Base-by-base conservation (phyloP, 2,329 filamentous ascomycete species). In the Ascochyta pisi region DNA sequence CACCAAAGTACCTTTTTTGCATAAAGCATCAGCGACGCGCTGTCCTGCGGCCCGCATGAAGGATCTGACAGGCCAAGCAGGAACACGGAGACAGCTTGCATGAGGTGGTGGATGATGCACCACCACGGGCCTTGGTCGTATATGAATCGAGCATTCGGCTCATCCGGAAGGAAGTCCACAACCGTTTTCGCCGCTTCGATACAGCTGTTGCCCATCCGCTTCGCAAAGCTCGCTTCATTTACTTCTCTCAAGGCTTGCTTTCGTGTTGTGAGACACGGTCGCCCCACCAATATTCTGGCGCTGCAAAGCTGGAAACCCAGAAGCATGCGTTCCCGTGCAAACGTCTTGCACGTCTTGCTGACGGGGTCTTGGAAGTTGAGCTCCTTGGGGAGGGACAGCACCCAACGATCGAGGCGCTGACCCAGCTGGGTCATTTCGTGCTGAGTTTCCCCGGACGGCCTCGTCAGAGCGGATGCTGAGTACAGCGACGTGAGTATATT, bases 81-180 rank as follows among this genome's bases (percentile, higher is more conserved):
- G 31, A 78, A 63, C 24, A 77, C 65, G 5, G 73, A 70, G 3
- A 70, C 61, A 0, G 77, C 73, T 60, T 79, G 77, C 67, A 78
- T 74, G 22, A 79, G 51, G 42, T 76, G 68, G 26, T 73, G 68
- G n/a, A 78, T 62, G 24, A 76, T 60, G 50, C 70, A 74, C 76
- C 76, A 79, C 77, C 77, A 79, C 3, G 77, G 77, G 1, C 70
- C 70, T 22, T 69, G 63, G 33, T 70, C 54, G 49, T 77, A 76
- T 6, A 73, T 44, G 31, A 62, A 61, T 2, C 69, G 49, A 10
- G 72, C 54, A 52, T 68, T 61, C 1, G 68, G 62, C 46, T 71
- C 63, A 19, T 74, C 68, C 2, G 75, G 76, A 4, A 79, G 61
- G n/a, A 77, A 55, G 16, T 71, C 65, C 6, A 75, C 45, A 29